Base-by-base conservation (phyloP, 2,329 filamentous ascomycete species). In the Emmonsiellopsis sp. region DNA sequence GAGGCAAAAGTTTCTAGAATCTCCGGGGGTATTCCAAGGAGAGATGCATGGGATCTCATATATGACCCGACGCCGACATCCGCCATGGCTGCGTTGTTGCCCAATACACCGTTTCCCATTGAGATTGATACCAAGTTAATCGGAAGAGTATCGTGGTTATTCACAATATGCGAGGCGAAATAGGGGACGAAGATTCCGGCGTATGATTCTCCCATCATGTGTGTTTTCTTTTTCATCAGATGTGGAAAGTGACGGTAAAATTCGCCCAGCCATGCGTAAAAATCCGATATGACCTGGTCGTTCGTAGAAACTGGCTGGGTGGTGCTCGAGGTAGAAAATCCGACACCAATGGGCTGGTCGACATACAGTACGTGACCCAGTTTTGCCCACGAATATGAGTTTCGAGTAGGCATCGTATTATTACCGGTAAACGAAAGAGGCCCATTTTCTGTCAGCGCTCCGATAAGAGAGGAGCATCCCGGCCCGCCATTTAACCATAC, bases 171-270 rank as follows among this genome's bases (percentile, higher is more conserved):
- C 5, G 60, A 57, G 17, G 68, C 64, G 42, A 72, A 65, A 32
- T 71, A 69, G 1, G 69, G 68, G 27, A 72, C 62, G 52, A 68
- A 70, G 44, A 70, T 64, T 0, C 68, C 68, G 6, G 65, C 68
- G 53, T 68, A 70, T 8, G 67, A 69, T 54, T 71, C 66, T n/a
- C 68, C 68, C 48, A 69, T 65, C n/a, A 71, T 33, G 53, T 70
- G 64, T 1, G 67, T 60, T 8, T 62, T 61, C 52, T 68, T 68
- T 3, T 58, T 57, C n/a, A 61, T 55, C 2, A 69, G 56, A 21
- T 66, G 58, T 2, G 66, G 64, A 53, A 71, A 69, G 8, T 58
- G 37, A 2, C 49, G 33, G 33, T 68, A 62, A 56, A 71, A 69
- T 5, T 46, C 56, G 32, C 59, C 54, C 34, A 71, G 57, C 68